Evolutionary conservation across 2,329 filamentous ascomycete genomes (phyloP).

Genomic region (Aphanoascus verrucosus): DNA sequence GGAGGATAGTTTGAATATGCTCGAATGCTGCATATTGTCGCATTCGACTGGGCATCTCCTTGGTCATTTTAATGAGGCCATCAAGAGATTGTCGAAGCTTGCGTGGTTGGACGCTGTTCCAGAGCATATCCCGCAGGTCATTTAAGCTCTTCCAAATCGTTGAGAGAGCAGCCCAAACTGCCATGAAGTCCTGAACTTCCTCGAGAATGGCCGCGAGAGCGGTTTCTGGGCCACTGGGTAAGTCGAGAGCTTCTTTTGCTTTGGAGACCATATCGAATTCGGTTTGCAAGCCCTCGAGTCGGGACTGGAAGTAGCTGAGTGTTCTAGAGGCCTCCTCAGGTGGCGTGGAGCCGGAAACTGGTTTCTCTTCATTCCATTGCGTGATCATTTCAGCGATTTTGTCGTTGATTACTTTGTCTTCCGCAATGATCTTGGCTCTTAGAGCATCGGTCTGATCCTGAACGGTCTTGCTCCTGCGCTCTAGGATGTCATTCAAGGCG

Average conservation of each 20-base stretch:
- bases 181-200: conserved; percentile 97
- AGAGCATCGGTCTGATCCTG: conserved; percentile 93
- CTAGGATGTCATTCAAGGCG: conserved; percentile 79
- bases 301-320: conserved; percentile 68
- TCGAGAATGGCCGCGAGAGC: conserved; percentile 79
- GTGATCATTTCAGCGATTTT: conserved; percentile 75
- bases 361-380: conserved; percentile 94
- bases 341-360: conserved; percentile 85
- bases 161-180: conserved; percentile 89
- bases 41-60: conserved; percentile 98
- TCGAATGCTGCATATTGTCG: conserved; percentile 99
- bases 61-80: conserved; percentile 90
- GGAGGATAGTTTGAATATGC: conserved; percentile 84
- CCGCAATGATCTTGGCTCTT: conserved; percentile 84
- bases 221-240: conserved; percentile 68
- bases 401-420: conserved; percentile 82
- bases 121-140: conserved; percentile 81
- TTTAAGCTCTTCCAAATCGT: conserved; percentile 96
- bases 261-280: conserved; percentile 91
- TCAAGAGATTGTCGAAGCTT: conserved; percentile 87
- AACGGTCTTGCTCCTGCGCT: conserved; percentile 87
- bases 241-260: conserved; percentile 90
- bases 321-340: conserved; percentile 79
- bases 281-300: conserved; percentile 72
- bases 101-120: conserved; percentile 89